phyloP scores from a whole-genome alignment of 129 eudicot genomes.

The Deinandra increscens region DNA sequence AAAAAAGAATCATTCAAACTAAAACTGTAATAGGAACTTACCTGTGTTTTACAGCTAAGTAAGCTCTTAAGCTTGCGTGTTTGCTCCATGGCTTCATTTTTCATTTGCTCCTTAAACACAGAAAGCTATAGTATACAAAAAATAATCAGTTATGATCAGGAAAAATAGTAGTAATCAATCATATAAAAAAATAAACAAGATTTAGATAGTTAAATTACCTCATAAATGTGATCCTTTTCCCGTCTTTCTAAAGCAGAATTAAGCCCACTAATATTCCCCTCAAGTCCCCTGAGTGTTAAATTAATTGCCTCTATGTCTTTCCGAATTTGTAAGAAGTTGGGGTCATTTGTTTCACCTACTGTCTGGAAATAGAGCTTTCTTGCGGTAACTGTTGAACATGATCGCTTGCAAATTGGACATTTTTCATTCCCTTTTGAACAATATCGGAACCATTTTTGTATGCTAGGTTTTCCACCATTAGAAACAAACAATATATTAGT shows the following conservation, averaged over 20 bases:
- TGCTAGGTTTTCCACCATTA: slow-evolving; percentile 35
- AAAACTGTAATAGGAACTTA: neutral
- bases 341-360: slow-evolving; percentile 67
- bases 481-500: slow-evolving; percentile 17
- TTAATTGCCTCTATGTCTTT: slow-evolving; percentile 54
- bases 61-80: slow-evolving; percentile 35
- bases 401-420: slow-evolving; percentile 92
- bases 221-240: slow-evolving; percentile 48
- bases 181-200: neutral
- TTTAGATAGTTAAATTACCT: slow-evolving; percentile 39
- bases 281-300: slow-evolving; percentile 52
- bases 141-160: neutral
- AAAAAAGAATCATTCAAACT: neutral
- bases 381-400: slow-evolving; percentile 56
- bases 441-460: slow-evolving; percentile 92
- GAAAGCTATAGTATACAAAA: slow-evolving; percentile 36
- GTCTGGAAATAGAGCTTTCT: slow-evolving; percentile 91
- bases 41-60: slow-evolving; percentile 61
- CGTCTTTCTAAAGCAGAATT: slow-evolving; percentile 52
- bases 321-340: slow-evolving; percentile 24
- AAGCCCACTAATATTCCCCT: slow-evolving; percentile 61
- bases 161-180: neutral
- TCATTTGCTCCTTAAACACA: slow-evolving; percentile 54
- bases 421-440: slow-evolving; percentile 75
- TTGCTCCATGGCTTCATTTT: slow-evolving; percentile 55